Conservation (phyloP, 2,329 filamentous ascomycete species). For the Aspergillus aculeatus region DNA sequence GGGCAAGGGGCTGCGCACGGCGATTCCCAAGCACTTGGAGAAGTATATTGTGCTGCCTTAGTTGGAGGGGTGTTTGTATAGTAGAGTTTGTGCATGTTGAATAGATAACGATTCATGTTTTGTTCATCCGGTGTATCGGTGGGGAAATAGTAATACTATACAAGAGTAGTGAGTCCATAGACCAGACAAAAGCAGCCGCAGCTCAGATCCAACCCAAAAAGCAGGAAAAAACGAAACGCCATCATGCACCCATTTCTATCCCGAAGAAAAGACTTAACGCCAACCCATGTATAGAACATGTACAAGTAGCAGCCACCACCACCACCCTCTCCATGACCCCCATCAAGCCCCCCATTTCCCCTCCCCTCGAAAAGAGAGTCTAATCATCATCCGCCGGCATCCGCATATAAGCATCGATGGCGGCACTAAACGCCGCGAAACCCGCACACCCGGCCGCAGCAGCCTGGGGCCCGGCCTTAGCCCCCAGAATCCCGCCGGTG, state of each 20-base stretch:
- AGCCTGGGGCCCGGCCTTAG: conserved; percentile 85
- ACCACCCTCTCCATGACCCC: neutral
- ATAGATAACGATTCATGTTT: neutral
- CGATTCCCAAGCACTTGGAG: conserved; percentile 79
- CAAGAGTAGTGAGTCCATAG: conserved; percentile 13
- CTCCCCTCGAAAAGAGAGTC: neutral
- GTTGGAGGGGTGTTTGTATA: neutral
- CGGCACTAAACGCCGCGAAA: conserved; percentile 88
- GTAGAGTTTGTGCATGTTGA: neutral
- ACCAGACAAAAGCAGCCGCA: neutral
- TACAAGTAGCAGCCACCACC: neutral
- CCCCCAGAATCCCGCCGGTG: conserved; percentile 83
- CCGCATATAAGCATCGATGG: conserved; percentile 89
- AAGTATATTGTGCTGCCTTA: conserved; percentile 88
- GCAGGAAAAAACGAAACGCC: neutral
- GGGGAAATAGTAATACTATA: neutral
- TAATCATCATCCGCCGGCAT: conserved; percentile 55
- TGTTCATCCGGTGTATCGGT: neutral
- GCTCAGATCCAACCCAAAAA: neutral
- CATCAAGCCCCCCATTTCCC: neutral
- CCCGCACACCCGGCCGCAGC: conserved; percentile 83
- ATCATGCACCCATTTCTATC: conserved; percentile 13
- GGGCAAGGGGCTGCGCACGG: conserved; percentile 76
- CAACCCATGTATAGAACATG: neutral
- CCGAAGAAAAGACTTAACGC: conserved; percentile 5